phyloP scores from a whole-genome alignment of 768 basidiomycete genomes.

The Naganishia vaughanmartiniae region DNA sequence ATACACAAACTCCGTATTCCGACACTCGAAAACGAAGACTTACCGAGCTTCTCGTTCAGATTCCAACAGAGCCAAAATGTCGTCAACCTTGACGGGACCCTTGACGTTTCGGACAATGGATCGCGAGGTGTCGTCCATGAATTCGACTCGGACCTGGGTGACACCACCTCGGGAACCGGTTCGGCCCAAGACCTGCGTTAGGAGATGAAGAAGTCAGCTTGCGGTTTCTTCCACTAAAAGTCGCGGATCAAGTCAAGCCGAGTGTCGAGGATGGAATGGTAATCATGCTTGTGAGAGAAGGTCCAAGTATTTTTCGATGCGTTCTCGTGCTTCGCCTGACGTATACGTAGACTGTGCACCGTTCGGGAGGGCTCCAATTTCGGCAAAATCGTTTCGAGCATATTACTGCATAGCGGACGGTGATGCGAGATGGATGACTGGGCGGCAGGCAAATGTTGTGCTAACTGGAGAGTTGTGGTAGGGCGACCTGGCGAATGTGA shows the following conservation, averaged over 20 bases:
- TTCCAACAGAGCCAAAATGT: conserved; percentile 94
- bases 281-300: background rate
- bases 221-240: background rate
- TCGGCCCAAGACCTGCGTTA: conserved; percentile 84
- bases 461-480: no score
- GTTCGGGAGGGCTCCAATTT: no score
- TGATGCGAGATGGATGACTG: no score
- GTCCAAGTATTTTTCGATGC: no score
- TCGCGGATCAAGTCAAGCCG: background rate
- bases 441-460: no score
- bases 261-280: background rate
- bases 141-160: conserved; percentile 98
- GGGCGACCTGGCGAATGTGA: background rate
- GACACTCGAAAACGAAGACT: conserved; percentile 44
- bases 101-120: conserved; percentile 99
- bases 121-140: conserved; percentile 94
- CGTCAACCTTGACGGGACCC: conserved; percentile 91
- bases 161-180: conserved; percentile 99
- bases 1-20: background rate
- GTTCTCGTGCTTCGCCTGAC: no score
- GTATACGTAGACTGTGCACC: no score
- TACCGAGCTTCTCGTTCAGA: conserved; percentile 99
- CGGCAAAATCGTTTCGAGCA: no score
- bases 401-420: no score
- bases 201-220: conserved; percentile 9